Percentiles rank a stretch among this genome's conserved stretches.
phyloP scores from a whole-genome alignment of 768 basidiomycete genomes.

The Daedalea quercina region DNA sequence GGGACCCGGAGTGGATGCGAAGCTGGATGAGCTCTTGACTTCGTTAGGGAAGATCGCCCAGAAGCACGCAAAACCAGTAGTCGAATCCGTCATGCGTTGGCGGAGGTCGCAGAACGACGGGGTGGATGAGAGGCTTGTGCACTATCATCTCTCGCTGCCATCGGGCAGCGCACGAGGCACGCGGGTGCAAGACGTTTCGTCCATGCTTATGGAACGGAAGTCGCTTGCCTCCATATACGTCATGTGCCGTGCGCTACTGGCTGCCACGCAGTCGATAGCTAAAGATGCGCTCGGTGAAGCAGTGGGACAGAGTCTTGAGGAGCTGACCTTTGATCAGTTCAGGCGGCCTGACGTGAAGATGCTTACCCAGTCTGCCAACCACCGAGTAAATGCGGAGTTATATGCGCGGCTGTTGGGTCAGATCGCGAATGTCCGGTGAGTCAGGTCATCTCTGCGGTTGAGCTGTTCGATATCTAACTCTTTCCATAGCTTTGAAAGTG shows the following conservation, averaged over 20 bases:
- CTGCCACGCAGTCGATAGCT: slow-evolving; percentile 62
- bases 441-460: too few relatives aligned
- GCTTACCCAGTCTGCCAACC: slow-evolving; percentile 62
- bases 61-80: slow-evolving; percentile 75
- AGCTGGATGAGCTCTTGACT: slow-evolving; percentile 80
- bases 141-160: slow-evolving; percentile 39
- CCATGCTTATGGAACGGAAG: slow-evolving; percentile 60
- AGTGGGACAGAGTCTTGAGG: slow-evolving; percentile 77
- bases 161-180: slow-evolving; percentile 21
- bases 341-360: slow-evolving; percentile 63
- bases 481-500: slow-evolving; percentile 67
- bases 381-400: slow-evolving; percentile 73
- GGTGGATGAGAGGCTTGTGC: slow-evolving; percentile 38
- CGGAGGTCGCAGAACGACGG: slow-evolving; percentile 68
- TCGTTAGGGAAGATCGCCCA: slow-evolving; percentile 84
- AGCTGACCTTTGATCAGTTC: slow-evolving; percentile 84
- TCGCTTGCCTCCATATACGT: slow-evolving; percentile 84
- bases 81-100: slow-evolving; percentile 87
- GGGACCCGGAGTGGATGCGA: slow-evolving; percentile 64
- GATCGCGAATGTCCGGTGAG: slow-evolving; percentile 74
- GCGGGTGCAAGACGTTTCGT: slow-evolving; percentile 41
- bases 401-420: slow-evolving; percentile 83
- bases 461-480: neutral
- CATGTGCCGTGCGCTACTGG: slow-evolving; percentile 81
- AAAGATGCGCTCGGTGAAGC: slow-evolving; percentile 76